Conservation (phyloP, 768 basidiomycete species). For the Boletus patriciae region DNA sequence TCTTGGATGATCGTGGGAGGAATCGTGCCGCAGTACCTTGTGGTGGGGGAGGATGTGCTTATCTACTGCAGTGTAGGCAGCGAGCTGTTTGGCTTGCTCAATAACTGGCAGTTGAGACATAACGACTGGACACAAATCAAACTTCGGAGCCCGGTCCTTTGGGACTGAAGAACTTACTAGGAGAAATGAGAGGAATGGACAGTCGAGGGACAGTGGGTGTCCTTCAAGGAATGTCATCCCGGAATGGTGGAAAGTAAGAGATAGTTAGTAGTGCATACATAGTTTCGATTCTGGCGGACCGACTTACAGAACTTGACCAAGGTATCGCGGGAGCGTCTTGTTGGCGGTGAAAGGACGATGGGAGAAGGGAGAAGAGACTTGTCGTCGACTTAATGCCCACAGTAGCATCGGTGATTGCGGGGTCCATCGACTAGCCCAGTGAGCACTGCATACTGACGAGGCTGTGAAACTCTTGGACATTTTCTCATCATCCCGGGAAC, state of each 20-base stretch:
- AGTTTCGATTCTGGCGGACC: not conserved
- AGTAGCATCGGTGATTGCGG: conserved; percentile 7
- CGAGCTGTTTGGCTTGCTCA: conserved; percentile 84
- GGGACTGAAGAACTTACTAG: conserved; percentile 8
- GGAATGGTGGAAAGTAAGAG: not conserved
- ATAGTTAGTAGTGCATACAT: not conserved
- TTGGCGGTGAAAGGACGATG: conserved; percentile 4
- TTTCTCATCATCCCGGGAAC: conserved; percentile 21
- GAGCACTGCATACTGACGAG: not conserved
- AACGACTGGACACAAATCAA: conserved; percentile 3
- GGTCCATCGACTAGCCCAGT: not conserved
- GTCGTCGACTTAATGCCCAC: conserved; percentile 1
- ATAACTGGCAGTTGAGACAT: conserved; percentile 44
- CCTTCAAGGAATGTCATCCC: conserved; percentile 7
- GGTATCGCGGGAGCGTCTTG: conserved; percentile 14
- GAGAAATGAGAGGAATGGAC: conserved; percentile 2
- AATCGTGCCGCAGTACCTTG: conserved; percentile 53
- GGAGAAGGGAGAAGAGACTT: not conserved
- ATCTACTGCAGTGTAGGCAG: conserved; percentile 94
- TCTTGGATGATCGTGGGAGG: not conserved
- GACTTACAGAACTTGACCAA: conserved; percentile 21
- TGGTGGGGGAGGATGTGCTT: conserved; percentile 80
- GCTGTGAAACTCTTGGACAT: not conserved
- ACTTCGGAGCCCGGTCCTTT: not conserved
- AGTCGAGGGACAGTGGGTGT: conserved; percentile 4